Base-by-base conservation (phyloP, 495 filamentous ascomycete species). In the Penicillium manginii region DNA sequence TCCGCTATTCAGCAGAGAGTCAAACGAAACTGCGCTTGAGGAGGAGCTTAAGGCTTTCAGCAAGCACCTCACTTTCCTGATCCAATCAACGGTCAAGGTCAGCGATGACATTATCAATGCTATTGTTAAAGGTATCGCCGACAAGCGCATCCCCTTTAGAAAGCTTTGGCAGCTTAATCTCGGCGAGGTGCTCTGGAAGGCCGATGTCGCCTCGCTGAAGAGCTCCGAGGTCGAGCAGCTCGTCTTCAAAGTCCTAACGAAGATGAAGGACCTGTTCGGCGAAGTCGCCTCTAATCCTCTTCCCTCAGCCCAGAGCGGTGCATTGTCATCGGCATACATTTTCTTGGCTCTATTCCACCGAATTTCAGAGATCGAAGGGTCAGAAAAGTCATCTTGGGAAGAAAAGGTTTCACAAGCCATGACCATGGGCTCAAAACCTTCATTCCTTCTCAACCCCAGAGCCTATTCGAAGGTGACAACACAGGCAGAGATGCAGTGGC, bases 361-460 rank as follows among this genome's bases (percentile, higher is more conserved):
- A 3, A 46, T 76, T 22, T 65, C 67, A n/a, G 50, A 65, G 17
- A 58, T 72, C 42, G 58, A 72, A 54, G 69, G 60, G 1, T 66
- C 72, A 21, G 68, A 74, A 11, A 70, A 69, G 31, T 64, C 72
- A 18, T 61, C 63, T 6, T 78, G 75, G 76, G 73, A 79, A 33
- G 71, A 85, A 9, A 78, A 91, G 18, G 65, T 79, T 17, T 81
- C 86, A 40, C 83, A 88, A 56, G 82, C 85, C 40, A 78, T 96
- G 50, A 76, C 76, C 0, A 70, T 84, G 15, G 82, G 84, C 11
- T 84, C 90, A 0, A 97, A 93, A 67, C 85, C 88, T 10, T 93
- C 92, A 0, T 93, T 93, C 69, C 77, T 97, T 7, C 79, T 98
- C 1, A 96, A 91, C 66, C 84, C 86, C 19, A 89, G 87, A 50